Evolutionary conservation across 768 basidiomycete genomes (phyloP).

Genomic region (Amanita phalloides): DNA sequence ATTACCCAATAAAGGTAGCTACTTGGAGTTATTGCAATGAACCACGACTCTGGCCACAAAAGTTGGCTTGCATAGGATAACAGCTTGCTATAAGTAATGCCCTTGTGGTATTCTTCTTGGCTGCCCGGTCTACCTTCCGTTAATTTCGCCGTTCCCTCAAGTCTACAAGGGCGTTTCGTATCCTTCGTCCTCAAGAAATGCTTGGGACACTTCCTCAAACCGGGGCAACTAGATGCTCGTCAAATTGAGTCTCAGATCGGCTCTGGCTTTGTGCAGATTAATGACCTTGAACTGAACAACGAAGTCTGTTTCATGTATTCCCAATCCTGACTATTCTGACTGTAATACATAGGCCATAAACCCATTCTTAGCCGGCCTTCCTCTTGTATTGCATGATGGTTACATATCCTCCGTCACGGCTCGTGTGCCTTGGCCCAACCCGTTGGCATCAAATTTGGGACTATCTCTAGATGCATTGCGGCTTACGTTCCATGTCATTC

Average conservation of each 20-base stretch:
- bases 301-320: slow-evolving; percentile 37
- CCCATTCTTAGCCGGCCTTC: slow-evolving; percentile 48
- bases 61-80: background rate
- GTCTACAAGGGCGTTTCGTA: slow-evolving; percentile 80
- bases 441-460: slow-evolving; percentile 62
- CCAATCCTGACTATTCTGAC: slow-evolving; percentile 10
- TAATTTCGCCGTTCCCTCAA: slow-evolving; percentile 54
- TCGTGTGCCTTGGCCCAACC: slow-evolving; percentile 80
- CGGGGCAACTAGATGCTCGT: slow-evolving; percentile 78
- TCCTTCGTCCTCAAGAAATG: slow-evolving; percentile 80
- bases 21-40: background rate
- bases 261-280: slow-evolving; percentile 82
- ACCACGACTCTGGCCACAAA: background rate
- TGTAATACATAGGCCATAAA: slow-evolving; percentile 61
- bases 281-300: slow-evolving; percentile 69
- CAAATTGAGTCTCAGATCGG: slow-evolving; percentile 90
- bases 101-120: slow-evolving; percentile 49
- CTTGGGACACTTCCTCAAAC: slow-evolving; percentile 79
- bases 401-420: slow-evolving; percentile 65
- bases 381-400: slow-evolving; percentile 60
- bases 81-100: slow-evolving; percentile 19
- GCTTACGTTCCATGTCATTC: slow-evolving; percentile 47
- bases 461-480: slow-evolving; percentile 59
- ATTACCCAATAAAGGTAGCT: slow-evolving; percentile 4
- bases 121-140: slow-evolving; percentile 56